These are phyloP conservation scores for Fraxinus dipetala DNA, from an alignment of 305 asterid species.

Conservation along the genomic window DNA sequence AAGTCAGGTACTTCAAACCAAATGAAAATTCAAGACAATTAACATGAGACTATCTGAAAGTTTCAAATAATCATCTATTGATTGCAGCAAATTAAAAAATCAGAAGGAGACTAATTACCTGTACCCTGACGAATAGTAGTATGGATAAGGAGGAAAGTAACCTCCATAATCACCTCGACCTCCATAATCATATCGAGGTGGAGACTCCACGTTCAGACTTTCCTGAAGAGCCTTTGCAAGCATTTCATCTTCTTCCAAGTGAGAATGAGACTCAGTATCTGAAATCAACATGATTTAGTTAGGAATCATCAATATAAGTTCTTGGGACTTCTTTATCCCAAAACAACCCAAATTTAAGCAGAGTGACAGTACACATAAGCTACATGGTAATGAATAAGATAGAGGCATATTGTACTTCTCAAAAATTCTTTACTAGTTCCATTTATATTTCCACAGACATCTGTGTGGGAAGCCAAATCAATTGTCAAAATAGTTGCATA, in stretches of 20 bases:
- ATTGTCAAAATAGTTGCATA: neutral
- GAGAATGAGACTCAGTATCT: constrained; percentile 57
- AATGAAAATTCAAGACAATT: neutral
- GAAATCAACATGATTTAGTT: constrained; percentile 19
- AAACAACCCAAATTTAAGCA: neutral
- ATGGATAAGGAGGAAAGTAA: constrained; percentile 49
- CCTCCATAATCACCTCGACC: constrained; percentile 53
- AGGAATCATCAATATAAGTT: neutral
- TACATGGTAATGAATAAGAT: neutral
- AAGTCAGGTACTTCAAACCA: neutral
- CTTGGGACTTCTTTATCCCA: constrained; percentile 2
- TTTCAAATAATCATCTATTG: neutral
- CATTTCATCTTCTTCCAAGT: constrained; percentile 82
- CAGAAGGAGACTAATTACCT: constrained; percentile 47
- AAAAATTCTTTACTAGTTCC: neutral
- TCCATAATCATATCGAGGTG: constrained; percentile 66
- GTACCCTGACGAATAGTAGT: constrained; percentile 50
- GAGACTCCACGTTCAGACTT: constrained; percentile 66
- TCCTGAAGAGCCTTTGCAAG: constrained; percentile 92
- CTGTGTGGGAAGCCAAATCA: neutral
- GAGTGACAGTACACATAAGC: neutral
- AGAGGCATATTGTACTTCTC: neutral
- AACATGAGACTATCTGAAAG: neutral
- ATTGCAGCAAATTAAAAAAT: neutral
- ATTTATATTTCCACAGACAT: neutral